Percentiles rank a stretch among this genome's conserved stretches.
Evolutionary conservation across 2,329 filamentous ascomycete species (phyloP).

Genomic region (Parastagonospora avenae): DNA sequence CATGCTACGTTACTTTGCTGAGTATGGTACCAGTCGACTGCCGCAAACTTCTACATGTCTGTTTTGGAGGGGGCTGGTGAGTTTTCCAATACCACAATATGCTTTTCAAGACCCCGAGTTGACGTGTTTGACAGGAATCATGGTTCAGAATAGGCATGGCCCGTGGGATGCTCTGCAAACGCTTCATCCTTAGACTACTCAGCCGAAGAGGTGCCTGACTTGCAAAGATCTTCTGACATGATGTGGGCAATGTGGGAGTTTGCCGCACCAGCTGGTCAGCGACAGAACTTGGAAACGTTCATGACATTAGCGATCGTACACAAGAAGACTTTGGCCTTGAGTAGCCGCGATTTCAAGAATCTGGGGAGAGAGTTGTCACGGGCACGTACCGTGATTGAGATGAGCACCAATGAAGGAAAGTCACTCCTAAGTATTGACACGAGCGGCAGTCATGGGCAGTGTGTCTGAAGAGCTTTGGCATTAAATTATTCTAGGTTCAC

Average conservation of each 20-base stretch:
- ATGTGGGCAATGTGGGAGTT: constrained; percentile 2
- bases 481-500: neutral
- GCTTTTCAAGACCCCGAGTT: too few species aligned
- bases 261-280: neutral
- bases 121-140: neutral
- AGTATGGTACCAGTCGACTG: neutral
- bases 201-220: neutral
- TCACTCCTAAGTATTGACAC: neutral
- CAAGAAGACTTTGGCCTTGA: neutral
- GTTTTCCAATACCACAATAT: too few species aligned
- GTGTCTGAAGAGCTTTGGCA: neutral
- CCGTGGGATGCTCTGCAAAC: neutral
- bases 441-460: neutral
- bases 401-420: neutral
- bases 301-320: neutral
- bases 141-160: neutral
- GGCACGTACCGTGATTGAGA: neutral
- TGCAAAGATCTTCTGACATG: neutral
- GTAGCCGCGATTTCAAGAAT: neutral
- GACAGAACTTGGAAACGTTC: neutral
- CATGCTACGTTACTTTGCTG: too few species aligned
- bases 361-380: neutral
- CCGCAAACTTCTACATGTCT: neutral
- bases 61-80: neutral
- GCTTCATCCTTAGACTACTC: neutral